These are phyloP conservation scores for Bacterosira constricta DNA, from an alignment of 108 stramenopile species.

Conservation along the genomic window DNA sequence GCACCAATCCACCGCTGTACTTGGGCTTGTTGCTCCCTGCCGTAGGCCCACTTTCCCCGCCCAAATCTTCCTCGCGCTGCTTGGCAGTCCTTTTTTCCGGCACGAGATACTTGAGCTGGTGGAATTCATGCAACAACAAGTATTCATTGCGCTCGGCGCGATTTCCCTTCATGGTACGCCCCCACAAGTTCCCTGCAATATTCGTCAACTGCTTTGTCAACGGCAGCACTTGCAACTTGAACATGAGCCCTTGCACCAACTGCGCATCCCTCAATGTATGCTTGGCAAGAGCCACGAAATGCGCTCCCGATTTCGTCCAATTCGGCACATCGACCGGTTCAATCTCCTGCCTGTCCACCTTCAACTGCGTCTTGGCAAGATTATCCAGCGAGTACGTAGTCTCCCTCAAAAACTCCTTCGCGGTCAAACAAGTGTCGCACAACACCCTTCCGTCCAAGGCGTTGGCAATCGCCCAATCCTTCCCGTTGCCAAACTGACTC, in stretches of 20 bases:
- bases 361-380: constrained; percentile 84
- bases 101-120: constrained; percentile 91
- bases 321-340: constrained; percentile 93
- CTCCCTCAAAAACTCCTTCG: constrained; percentile 94
- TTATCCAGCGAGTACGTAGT: constrained; percentile 94
- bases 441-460: constrained; percentile 91
- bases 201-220: constrained; percentile 97
- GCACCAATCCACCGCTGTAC: constrained; percentile 97
- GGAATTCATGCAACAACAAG: constrained; percentile 98
- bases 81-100: constrained; percentile 85
- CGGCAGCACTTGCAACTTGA: constrained; percentile 95
- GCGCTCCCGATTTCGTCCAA: constrained; percentile 71
- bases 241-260: constrained; percentile 91
- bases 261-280: constrained; percentile 93
- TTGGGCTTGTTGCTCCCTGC: constrained; percentile 76
- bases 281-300: constrained; percentile 83
- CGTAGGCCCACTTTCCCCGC: constrained; percentile 16
- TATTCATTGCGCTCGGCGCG: constrained; percentile 99
- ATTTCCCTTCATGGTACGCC: constrained; percentile 92
- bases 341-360: constrained; percentile 78
- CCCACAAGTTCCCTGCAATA: constrained; percentile 97
- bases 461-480: constrained; percentile 80
- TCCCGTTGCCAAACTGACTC: constrained; percentile 64
- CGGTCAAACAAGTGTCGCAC: constrained; percentile 94
- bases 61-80: constrained; percentile 56